phyloP scores from a whole-genome alignment of 2,329 filamentous ascomycete species.

The Myriosclerotinia duriaeana region DNA sequence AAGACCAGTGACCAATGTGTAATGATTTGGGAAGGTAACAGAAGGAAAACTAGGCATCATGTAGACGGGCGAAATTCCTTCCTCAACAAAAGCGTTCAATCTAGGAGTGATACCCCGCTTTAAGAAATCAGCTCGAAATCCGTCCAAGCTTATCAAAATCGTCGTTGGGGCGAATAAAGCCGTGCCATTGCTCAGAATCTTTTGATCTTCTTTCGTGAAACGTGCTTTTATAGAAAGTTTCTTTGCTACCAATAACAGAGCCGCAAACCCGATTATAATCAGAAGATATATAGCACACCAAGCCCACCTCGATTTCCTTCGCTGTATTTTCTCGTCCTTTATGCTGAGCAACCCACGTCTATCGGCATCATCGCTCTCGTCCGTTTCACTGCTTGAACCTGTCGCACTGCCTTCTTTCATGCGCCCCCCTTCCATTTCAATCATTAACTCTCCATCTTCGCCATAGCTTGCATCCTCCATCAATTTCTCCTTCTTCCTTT shows the following conservation, averaged over 20 bases:
- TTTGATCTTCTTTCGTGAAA: constrained; percentile 38
- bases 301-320: constrained; percentile 54
- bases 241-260: constrained; percentile 58
- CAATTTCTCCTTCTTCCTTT: constrained; percentile 53
- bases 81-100: constrained; percentile 70
- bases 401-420: constrained; percentile 66
- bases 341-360: constrained; percentile 50
- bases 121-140: constrained; percentile 90
- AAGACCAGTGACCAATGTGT: constrained; percentile 85
- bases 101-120: constrained; percentile 79
- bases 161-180: constrained; percentile 88
- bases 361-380: constrained; percentile 59
- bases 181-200: constrained; percentile 73
- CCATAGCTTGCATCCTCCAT: constrained; percentile 56
- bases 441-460: constrained; percentile 77
- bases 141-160: constrained; percentile 89
- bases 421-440: constrained; percentile 79
- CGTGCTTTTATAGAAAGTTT: constrained; percentile 54
- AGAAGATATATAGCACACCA: constrained; percentile 55
- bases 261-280: constrained; percentile 54
- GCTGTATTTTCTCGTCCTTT: constrained; percentile 49
- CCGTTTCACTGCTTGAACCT: constrained; percentile 60
- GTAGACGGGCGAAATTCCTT: constrained; percentile 85
- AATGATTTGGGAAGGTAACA: constrained; percentile 96
- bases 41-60: constrained; percentile 95